Percentiles rank a stretch among this genome's conserved stretches.
phyloP scores from a whole-genome alignment of 768 basidiomycete species.

The Suillus subluteus region DNA sequence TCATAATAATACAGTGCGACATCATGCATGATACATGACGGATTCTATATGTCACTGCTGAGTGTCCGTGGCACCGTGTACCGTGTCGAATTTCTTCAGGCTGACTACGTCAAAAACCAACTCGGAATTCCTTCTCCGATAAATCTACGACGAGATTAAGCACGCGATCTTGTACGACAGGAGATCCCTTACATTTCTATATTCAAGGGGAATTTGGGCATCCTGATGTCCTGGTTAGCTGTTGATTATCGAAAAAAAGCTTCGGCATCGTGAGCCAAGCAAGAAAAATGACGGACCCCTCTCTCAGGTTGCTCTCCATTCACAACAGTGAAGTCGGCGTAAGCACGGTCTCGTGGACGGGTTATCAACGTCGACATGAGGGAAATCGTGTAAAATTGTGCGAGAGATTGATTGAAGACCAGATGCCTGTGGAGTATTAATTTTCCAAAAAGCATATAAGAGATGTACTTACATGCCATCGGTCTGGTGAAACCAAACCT shows the following conservation, averaged over 20 bases:
- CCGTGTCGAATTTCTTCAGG: slow-evolving; percentile 18
- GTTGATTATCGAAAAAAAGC: background rate
- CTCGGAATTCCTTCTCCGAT: slow-evolving; percentile 20
- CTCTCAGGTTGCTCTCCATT: slow-evolving; percentile 24
- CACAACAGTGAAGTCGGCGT: slow-evolving; percentile 28
- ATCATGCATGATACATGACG: background rate
- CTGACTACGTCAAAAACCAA: slow-evolving; percentile 24
- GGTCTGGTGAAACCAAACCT: slow-evolving; percentile 17
- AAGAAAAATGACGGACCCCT: slow-evolving; percentile 21
- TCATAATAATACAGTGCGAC: slow-evolving; percentile 2
- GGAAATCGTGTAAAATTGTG: slow-evolving; percentile 41
- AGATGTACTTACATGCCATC: slow-evolving; percentile 20
- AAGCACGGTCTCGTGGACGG: slow-evolving; percentile 23
- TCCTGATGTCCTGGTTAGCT: slow-evolving; percentile 22
- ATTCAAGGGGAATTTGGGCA: slow-evolving; percentile 15
- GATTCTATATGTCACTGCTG: background rate
- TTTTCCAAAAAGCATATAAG: background rate
- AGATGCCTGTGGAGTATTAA: slow-evolving; percentile 25
- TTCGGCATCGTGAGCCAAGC: slow-evolving; percentile 4
- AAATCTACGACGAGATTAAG: slow-evolving; percentile 14
- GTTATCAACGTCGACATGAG: slow-evolving; percentile 38
- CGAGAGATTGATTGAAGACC: slow-evolving; percentile 34
- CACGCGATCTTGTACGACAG: background rate
- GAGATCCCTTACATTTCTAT: slow-evolving; percentile 17
- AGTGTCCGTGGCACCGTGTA: background rate